These are phyloP conservation scores for Blastosporella zonata DNA, from an alignment of 1,284 basidiomycete genomes.

Conservation along the genomic window DNA sequence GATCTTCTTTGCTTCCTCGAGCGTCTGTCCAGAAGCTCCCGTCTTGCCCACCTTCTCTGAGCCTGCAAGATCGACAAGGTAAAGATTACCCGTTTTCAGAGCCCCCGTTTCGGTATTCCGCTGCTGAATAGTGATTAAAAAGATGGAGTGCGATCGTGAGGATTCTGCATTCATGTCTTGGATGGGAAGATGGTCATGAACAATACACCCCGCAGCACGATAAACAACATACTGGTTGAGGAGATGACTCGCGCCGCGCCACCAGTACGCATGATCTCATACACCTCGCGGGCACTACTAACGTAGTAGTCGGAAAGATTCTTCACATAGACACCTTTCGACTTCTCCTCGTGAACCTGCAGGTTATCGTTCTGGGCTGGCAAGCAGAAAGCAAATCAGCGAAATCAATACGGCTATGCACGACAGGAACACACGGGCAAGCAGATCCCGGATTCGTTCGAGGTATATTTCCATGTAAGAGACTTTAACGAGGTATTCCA, in stretches of 20 bases:
- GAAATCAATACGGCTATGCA: background rate
- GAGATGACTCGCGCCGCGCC: constrained; percentile 90
- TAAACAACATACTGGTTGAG: constrained; percentile 76
- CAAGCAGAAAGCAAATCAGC: constrained; percentile 13
- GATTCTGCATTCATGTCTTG: constrained; percentile 99
- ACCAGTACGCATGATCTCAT: constrained; percentile 98
- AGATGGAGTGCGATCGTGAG: constrained; percentile 98
- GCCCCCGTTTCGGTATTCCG: constrained; percentile 95
- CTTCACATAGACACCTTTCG: constrained; percentile 97
- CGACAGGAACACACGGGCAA: constrained; percentile 74
- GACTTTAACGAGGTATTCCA: constrained; percentile 99
- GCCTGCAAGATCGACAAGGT: constrained; percentile 97
- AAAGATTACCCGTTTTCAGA: constrained; percentile 95
- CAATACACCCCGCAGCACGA: background rate
- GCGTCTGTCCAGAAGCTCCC: constrained; percentile 96
- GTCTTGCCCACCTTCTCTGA: constrained; percentile 99
- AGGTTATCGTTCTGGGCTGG: constrained; percentile 97
- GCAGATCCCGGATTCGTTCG: constrained; percentile 92
- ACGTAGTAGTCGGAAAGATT: constrained; percentile 98
- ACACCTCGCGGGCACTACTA: constrained; percentile 93
- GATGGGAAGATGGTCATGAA: constrained; percentile 8
- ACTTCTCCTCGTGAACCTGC: constrained; percentile 98
- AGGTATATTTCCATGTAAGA: constrained; percentile 99
- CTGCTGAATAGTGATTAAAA: constrained; percentile 96
- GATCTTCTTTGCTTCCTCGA: constrained; percentile 99